Base-by-base conservation (phyloP, 2,329 filamentous ascomycete genomes). In the Scedosporium apiospermum region DNA sequence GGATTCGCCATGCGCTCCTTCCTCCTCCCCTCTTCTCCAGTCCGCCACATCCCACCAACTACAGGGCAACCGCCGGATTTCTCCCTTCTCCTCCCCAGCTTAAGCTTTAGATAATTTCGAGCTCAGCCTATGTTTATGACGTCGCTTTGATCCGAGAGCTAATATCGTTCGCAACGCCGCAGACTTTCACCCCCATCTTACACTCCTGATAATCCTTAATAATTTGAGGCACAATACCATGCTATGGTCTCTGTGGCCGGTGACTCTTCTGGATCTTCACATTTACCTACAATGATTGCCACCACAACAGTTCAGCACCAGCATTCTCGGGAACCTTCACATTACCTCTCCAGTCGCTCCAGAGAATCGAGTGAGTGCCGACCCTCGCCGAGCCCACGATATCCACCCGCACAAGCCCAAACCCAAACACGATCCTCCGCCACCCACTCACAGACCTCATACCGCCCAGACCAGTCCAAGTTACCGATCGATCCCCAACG, bases 221-320 rank as follows among this genome's bases (percentile, higher is more conserved):
- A 62, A 61, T 55, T 59, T 63, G 63, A 66, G 65, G 64, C 42
- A 42, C 18, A 38, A 34, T 58, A 72, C 69, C 71, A 78, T 78
- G 80, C 74, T 77, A 87, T 88, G 85, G 85, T 84, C 71, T 80
- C 84, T 75, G 74, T 87, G 75, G 82, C 87, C 69, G 82, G 83
- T 74, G 90, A 93, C 79, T 87, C 87, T 76, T 83, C 89, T 75
- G 87, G 91, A 77, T 81, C 87, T 69, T 81, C 84, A 69, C 83
- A 86, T 76, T 88, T 88, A 76, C 84, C 86, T 79, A 85, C 81
- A 77, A 89, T 87, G 81, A 88, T 91, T 78, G 75, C 77, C 64
- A 74, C 76, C 63, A 74, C 80, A 55, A 76, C 76, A 60, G 68
- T 79, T 66, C 74, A 73, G 66, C 78, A 77, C 66, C 77, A 77